A percentile compares a stretch with the other conserved stretches of the same genome.
Evolutionary conservation across 2,329 filamentous ascomycete species (phyloP).

Genomic region (Cryphonectria japonica): DNA sequence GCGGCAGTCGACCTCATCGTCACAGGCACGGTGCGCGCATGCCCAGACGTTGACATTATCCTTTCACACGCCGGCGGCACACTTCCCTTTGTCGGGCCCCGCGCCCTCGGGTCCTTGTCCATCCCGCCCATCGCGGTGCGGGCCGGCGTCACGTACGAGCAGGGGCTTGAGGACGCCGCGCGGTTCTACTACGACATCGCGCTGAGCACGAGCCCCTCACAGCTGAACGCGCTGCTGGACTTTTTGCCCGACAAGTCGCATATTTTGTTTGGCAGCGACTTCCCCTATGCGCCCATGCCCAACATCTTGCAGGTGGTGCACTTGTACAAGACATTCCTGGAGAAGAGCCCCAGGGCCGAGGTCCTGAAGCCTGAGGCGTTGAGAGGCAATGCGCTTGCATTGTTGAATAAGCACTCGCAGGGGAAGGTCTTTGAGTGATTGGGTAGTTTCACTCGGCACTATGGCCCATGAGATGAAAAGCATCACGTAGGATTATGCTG

Average conservation of each 20-base stretch:
- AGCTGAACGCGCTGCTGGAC: constrained; percentile 37
- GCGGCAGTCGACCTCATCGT: constrained; percentile 47
- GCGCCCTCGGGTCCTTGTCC: constrained; percentile 31
- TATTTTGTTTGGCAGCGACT: constrained; percentile 43
- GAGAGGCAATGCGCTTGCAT: constrained; percentile 16
- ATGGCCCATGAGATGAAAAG: too few relatives aligned
- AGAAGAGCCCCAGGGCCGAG: constrained; percentile 17
- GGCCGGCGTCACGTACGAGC: constrained; percentile 18
- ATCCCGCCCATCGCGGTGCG: constrained; percentile 23
- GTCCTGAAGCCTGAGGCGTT: constrained; percentile 22
- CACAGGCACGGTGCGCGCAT: constrained; percentile 36
- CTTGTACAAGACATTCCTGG: constrained; percentile 25
- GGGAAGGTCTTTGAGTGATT: constrained; percentile 4
- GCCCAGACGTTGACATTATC: constrained; percentile 46
- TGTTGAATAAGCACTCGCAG: constrained; percentile 25
- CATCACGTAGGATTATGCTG: not conserved
- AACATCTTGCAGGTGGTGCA: constrained; percentile 20
- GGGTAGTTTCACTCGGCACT: not conserved
- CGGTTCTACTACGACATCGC: constrained; percentile 44
- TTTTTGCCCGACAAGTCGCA: constrained; percentile 35
- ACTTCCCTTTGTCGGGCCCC: constrained; percentile 43
- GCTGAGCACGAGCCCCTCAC: constrained; percentile 34
- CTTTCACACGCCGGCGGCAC: constrained; percentile 50
- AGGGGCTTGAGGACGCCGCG: constrained; percentile 28
- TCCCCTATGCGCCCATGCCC: constrained; percentile 39